Base-by-base conservation (phyloP, 331 rosid genomes). In the Rhamnella rubrinervis region DNA sequence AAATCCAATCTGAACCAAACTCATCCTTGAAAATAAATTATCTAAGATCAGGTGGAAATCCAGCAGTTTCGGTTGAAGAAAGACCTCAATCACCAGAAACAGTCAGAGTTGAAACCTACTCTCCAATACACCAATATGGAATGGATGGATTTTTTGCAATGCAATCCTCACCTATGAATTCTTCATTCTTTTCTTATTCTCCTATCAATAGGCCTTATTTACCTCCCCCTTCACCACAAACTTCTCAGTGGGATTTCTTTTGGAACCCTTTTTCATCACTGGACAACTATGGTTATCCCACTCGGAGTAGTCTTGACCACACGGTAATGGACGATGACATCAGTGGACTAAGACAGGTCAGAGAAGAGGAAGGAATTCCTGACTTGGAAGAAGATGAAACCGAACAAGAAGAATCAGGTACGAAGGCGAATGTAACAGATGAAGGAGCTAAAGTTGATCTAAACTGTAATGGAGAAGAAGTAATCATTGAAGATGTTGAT, bases 321-420 rank as follows among this genome's bases (percentile, higher is more conserved):
- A 71, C 59, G 15, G 65, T 69, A 41, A 76, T 71, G 80, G 95
- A 92, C 63, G 92, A 87, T 65, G 95, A 89, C 51, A 78, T 73
- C 11, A 68, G 88, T 79, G 96, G 87, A 59, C 77, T 93, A 76
- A 85, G 87, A 81, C 86, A 87, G 77, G 95, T 87, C 21, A 84
- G 96, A 65, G 88, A 92, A 83, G 96, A 89, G 61, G 96, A 92
- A 78, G 96, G 98, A 26, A 92, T 92, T 73, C 98, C 98, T 10
- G 96, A 92, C 55, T 75, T 91, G 44, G 89, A 87, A 85, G 96
- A 90, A 75, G 88, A 83, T 38, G 89, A 85, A 72, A 85, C 80
- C 6, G 95, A 88, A 69, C 80, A 74, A 66, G 92, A 82, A 65
- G 87, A 83, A 55, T 55, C 68, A 28, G 60, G 21, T 69, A 56